A percentile compares a stretch with the other conserved stretches of the same genome.
Conservation (phyloP, 2,329 filamentous ascomycete species). For the Colletotrichum lini region DNA sequence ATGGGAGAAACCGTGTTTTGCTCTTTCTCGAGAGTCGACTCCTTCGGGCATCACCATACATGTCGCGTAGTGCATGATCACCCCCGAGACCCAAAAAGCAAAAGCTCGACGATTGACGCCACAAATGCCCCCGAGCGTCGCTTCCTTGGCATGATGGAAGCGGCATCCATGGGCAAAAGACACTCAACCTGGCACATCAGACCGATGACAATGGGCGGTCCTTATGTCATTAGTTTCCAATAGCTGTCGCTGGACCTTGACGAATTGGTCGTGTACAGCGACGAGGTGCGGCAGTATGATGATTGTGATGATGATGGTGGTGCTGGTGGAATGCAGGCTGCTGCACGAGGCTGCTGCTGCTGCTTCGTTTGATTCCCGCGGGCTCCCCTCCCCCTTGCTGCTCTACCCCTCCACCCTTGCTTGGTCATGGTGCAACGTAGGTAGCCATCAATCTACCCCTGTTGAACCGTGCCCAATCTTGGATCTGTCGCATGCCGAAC, state of each 20-base stretch:
- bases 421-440: neutral
- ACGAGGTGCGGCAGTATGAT: neutral
- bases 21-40: too few relatives aligned
- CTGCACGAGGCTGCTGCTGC: too few relatives aligned
- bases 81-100: neutral
- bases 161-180: neutral
- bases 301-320: too few relatives aligned
- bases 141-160: conserved; percentile 4
- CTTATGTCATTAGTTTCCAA: neutral
- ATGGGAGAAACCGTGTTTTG: conserved; percentile 7
- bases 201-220: neutral
- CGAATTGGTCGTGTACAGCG: neutral
- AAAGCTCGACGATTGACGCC: conserved; percentile 3
- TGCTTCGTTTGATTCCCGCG: neutral
- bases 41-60: neutral
- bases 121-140: neutral
- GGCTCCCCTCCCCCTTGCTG: neutral
- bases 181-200: neutral
- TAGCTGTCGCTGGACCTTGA: neutral
- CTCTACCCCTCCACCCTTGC: neutral
- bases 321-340: neutral
- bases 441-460: too few relatives aligned
- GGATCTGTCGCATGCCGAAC: conserved; percentile 28
- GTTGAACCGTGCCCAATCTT: conserved; percentile 17
- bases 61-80: neutral